These are phyloP conservation scores for Neofusicoccum laricinum DNA, from an alignment of 2,329 filamentous ascomycete species.

Conservation along the genomic window DNA sequence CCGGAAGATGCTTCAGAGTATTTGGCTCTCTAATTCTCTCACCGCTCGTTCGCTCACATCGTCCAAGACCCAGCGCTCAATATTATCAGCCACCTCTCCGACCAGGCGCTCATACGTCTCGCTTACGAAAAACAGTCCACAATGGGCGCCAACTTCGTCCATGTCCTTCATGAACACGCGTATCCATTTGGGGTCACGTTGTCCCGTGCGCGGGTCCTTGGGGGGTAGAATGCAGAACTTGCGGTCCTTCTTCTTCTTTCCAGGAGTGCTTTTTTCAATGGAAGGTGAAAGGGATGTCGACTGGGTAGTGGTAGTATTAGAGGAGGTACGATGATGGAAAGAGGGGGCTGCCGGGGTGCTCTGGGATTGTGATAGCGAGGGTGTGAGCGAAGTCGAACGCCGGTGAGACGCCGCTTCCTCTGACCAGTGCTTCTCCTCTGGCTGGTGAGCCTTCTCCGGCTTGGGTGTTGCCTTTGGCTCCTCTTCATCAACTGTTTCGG, in stretches of 20 bases:
- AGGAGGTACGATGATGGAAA: conserved; percentile 19
- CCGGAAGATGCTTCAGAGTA: neutral
- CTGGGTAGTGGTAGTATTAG: neutral
- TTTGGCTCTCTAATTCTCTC: conserved; percentile 3
- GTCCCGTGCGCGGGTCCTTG: conserved; percentile 28
- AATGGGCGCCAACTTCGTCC: conserved; percentile 84
- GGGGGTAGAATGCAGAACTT: conserved; percentile 76
- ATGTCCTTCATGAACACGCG: conserved; percentile 77
- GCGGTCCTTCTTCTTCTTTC: conserved; percentile 42
- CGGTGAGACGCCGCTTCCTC: neutral
- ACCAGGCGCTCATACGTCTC: conserved; percentile 73
- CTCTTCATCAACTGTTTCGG: neutral
- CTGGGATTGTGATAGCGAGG: neutral
- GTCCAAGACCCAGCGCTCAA: conserved; percentile 69
- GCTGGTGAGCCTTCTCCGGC: neutral
- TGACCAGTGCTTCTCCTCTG: neutral
- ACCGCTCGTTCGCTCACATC: conserved; percentile 38
- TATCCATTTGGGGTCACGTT: conserved; percentile 68
- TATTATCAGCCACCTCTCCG: conserved; percentile 66
- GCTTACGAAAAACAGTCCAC: conserved; percentile 72
- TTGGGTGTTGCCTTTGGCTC: neutral
- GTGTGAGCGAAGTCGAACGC: neutral
- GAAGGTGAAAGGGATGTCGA: conserved; percentile 19
- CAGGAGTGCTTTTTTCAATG: conserved; percentile 23
- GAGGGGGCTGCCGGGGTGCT: neutral